Evolutionary conservation across 805 yeast species (phyloP).

Genomic region (Nakazawaea wickerhamii): DNA sequence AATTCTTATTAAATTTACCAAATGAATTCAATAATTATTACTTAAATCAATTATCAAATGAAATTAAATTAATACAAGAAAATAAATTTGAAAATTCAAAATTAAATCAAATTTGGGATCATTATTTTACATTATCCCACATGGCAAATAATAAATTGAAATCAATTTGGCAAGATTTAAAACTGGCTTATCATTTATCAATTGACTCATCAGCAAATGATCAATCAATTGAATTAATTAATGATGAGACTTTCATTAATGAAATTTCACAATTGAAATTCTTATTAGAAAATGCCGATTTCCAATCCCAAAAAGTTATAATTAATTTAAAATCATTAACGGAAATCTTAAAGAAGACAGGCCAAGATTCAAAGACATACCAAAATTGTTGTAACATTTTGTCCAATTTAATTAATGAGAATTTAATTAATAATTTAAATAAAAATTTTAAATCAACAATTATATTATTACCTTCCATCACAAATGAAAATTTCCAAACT

Average conservation of each 20-base stretch:
- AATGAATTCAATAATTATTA: slow-evolving; percentile 17
- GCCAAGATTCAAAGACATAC: slow-evolving; percentile 37
- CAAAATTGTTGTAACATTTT: slow-evolving; percentile 32
- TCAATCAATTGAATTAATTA: slow-evolving; percentile 26
- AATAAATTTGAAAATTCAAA: slow-evolving; percentile 9
- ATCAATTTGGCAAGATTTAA: slow-evolving; percentile 32
- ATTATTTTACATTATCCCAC: slow-evolving; percentile 19
- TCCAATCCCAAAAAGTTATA: slow-evolving; percentile 25
- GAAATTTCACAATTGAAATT: slow-evolving; percentile 45
- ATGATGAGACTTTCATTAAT: slow-evolving; percentile 41
- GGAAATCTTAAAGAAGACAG: slow-evolving; percentile 37
- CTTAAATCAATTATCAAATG: slow-evolving; percentile 21
- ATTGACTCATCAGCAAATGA: slow-evolving; percentile 8
- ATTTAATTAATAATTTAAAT: slow-evolving; percentile 14
- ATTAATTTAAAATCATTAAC: slow-evolving; percentile 38
- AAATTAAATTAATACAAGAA: slow-evolving; percentile 20
- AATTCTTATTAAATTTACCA: slow-evolving; percentile 23
- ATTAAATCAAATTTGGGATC: slow-evolving; percentile 20
- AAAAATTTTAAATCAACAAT: slow-evolving; percentile 26
- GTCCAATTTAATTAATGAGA: slow-evolving; percentile 24
- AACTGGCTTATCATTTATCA: slow-evolving; percentile 17
- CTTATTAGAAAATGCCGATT: slow-evolving; percentile 24
- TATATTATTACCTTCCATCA: slow-evolving; percentile 25
- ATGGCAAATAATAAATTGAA: slow-evolving; percentile 29
- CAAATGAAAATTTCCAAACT: not conserved